phyloP scores from a whole-genome alignment of 768 basidiomycete genomes.

The Leccinum barrowsii region DNA sequence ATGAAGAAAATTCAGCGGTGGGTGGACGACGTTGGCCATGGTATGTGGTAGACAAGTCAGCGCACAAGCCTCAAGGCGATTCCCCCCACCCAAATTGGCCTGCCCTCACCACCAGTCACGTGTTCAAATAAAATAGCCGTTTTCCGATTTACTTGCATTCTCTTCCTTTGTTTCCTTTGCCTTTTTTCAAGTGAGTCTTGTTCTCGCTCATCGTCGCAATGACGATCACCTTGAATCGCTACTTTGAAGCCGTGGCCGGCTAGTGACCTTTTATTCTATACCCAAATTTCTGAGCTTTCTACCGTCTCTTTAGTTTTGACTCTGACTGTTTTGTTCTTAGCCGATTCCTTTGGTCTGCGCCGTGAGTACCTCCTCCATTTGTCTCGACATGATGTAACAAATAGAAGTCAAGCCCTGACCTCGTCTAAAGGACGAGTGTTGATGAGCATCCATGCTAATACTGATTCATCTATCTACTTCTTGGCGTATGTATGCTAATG shows the following conservation, averaged over 20 bases:
- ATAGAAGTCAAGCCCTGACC: conserved; percentile 93
- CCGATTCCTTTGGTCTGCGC: background rate
- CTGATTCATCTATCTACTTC: conserved; percentile 40
- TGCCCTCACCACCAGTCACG: conserved; percentile 37
- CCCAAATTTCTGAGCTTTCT: conserved; percentile 85
- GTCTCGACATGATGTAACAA: conserved; percentile 54
- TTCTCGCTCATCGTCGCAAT: conserved; percentile 26
- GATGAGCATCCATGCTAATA: conserved; percentile 91
- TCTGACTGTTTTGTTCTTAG: conserved; percentile 11
- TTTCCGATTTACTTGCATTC: conserved; percentile 3
- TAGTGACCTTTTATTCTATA: conserved; percentile 72
- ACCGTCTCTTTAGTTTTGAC: background rate
- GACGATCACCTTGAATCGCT: conserved; percentile 84
- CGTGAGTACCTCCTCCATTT: conserved; percentile 35
- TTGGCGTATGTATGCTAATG: conserved; percentile 16
- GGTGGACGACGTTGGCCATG: conserved; percentile 73
- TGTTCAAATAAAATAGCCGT: conserved; percentile 20
- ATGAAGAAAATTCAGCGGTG: conserved; percentile 62
- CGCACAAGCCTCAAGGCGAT: conserved; percentile 9
- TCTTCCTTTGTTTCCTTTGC: background rate
- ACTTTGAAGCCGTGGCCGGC: conserved; percentile 67
- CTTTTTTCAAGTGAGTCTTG: conserved; percentile 30
- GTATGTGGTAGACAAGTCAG: conserved; percentile 24
- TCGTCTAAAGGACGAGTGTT: conserved; percentile 67
- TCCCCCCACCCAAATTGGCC: conserved; percentile 16